phyloP scores from a whole-genome alignment of 2,329 filamentous ascomycete species.

The Penicillium sp. region DNA sequence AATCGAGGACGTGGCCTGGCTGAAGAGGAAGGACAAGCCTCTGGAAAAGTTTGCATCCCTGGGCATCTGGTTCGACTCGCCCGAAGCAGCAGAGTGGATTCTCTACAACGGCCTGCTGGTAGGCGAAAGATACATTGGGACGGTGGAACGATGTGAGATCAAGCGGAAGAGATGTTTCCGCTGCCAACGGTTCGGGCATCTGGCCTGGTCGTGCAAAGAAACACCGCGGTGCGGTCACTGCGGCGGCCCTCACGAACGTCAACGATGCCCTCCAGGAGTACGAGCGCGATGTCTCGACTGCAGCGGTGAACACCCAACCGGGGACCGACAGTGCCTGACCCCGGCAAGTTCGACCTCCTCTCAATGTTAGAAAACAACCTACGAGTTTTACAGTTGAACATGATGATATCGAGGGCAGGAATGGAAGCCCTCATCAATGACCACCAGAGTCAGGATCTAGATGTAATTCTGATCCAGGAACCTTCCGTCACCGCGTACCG shows the following conservation, averaged over 20 bases:
- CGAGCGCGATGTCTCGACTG: constrained; percentile 17
- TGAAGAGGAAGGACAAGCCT: constrained; percentile 24
- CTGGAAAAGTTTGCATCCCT: constrained; percentile 22
- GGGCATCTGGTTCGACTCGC: constrained; percentile 26
- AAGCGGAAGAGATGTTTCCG: background rate
- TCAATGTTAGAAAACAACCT: constrained; percentile 23
- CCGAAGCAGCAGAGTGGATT: constrained; percentile 22
- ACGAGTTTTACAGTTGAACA: constrained; percentile 21
- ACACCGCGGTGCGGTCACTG: constrained; percentile 22
- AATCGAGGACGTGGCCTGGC: constrained; percentile 27
- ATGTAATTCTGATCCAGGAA: constrained; percentile 24
- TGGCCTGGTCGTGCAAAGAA: constrained; percentile 26
- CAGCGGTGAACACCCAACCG: too few species aligned
- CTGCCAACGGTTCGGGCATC: constrained; percentile 5
- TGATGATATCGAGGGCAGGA: too few species aligned
- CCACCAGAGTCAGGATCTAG: constrained; percentile 20
- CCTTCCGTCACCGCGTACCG: constrained; percentile 14
- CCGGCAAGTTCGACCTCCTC: constrained; percentile 5
- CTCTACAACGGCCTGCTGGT: constrained; percentile 6
- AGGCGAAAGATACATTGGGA: background rate
- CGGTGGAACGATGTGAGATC: background rate
- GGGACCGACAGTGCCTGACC: constrained; percentile 13
- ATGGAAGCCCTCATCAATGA: constrained; percentile 31
- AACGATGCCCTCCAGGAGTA: constrained; percentile 17
- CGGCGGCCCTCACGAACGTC: constrained; percentile 17